Base-by-base conservation (phyloP, 169 alveolate genomes). In the Cryptosporidium sp. region DNA sequence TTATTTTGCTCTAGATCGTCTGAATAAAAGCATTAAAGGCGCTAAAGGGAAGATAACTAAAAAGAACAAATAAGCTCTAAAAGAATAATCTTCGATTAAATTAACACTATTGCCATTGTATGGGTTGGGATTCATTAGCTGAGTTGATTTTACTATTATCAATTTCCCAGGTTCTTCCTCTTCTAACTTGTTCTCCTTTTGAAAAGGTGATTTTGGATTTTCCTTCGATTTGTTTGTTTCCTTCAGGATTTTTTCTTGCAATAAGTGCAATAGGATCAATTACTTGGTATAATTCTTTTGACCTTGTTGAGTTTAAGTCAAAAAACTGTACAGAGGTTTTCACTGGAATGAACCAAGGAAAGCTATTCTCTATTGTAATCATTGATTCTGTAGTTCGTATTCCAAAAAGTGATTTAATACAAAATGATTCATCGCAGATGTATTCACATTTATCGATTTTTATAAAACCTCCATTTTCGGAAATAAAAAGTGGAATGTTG, bases 211-310 rank as follows among this genome's bases (percentile, higher is more conserved):
- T 80, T 37, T 62, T 60, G 31, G 73, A 16, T 16, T 80, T 65
- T 6, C 2, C 26, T 26, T 80, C 56, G 0, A 72, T 48, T 10
- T 61, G 31, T 29, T 65, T 29, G 21, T 23, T 62, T 44, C 26
- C 39, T 48, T 60, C 68, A 39, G 67, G 42, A 65, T 80, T 80
- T 33, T n/a, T 80, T 39, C 89, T 58, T 14, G 21, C 21, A 61
- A 62, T 12, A 80, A 80, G 48, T 62, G 89, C 89, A 42, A 80
- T 44, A 5, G 89, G 89, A 53, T 80, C 89, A 12, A 80, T 44
- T 62, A 67, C 60, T 26, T 80, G 69, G 42, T 44, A 42, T 18
- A 42, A 60, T 26, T 44, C 69, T 37, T 65, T 60, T n/a, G 21
- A 26, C 7, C 35, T 48, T 33, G 70, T 53, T 35, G 71, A 33